Percentiles rank a stretch among this genome's conserved stretches.
These are phyloP conservation scores for Arctium lappa DNA, from an alignment of 129 eudicot species.

Conservation along the genomic window DNA sequence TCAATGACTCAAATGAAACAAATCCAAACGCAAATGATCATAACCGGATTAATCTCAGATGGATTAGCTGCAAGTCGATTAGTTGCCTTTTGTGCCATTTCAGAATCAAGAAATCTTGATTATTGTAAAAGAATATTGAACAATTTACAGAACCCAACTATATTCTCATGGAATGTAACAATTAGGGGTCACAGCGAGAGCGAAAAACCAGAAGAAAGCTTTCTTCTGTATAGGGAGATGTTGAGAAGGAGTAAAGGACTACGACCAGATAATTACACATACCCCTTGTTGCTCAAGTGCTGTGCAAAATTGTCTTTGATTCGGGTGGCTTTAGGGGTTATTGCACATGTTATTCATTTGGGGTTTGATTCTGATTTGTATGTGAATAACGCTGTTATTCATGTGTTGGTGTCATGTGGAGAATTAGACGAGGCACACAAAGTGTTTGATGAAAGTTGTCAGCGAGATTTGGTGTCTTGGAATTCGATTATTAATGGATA, in stretches of 20 bases:
- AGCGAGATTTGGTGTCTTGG: slow-evolving; percentile 52
- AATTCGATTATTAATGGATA: slow-evolving; percentile 49
- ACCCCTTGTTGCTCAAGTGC: slow-evolving; percentile 49
- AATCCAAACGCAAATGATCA: slow-evolving; percentile 54
- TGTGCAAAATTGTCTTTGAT: slow-evolving; percentile 35
- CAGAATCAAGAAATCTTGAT: slow-evolving; percentile 28
- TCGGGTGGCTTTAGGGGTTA: slow-evolving; percentile 35
- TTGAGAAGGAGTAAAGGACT: slow-evolving; percentile 14
- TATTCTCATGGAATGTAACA: slow-evolving; percentile 47
- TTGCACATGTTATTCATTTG: slow-evolving; percentile 48
- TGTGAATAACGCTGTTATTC: slow-evolving; percentile 49
- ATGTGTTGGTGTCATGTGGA: slow-evolving; percentile 50
- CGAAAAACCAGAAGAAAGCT: slow-evolving; percentile 18
- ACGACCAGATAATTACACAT: slow-evolving; percentile 52
- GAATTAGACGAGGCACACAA: slow-evolving; percentile 33
- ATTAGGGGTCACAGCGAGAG: slow-evolving; percentile 38
- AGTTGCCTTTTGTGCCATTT: slow-evolving; percentile 50
- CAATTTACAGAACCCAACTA: slow-evolving; percentile 29
- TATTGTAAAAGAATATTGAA: slow-evolving; percentile 31
- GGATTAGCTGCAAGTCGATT: slow-evolving; percentile 52
- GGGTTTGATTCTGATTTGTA: slow-evolving; percentile 39
- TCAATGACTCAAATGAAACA: slow-evolving; percentile 50
- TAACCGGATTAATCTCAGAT: slow-evolving; percentile 40
- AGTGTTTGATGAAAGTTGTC: slow-evolving; percentile 46
- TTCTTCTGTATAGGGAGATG: slow-evolving; percentile 47